Base-by-base conservation (phyloP, 2,329 filamentous ascomycete genomes). In the Alternaria viburni region DNA sequence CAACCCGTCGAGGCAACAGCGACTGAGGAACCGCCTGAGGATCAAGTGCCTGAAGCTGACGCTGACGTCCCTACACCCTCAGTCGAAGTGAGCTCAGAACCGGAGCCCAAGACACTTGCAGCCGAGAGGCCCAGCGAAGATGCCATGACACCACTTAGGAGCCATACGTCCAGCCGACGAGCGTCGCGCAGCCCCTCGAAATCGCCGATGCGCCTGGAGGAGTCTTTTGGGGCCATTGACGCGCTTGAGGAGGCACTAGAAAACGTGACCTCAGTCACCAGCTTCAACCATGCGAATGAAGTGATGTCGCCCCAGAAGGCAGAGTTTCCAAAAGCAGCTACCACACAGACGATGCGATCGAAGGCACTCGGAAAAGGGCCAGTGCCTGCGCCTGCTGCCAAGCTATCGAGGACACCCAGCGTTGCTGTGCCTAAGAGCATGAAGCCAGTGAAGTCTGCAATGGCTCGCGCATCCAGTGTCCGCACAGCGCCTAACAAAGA, bases 191-290 rank as follows among this genome's bases (percentile, higher is more conserved):
- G 68, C 45, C 69, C 70, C 1, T 69, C 73, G 12, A 76, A 69
- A 57, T 72, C 72, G 21, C 75, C 77, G 10, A 78, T 80, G 69
- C 75, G 75, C 8, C 71, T 80, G 26, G 82, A 85, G 65, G 81
- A 84, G 61, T 83, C 84, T 3, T 82, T 86, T 28, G 81, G 83
- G 57, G 85, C 83, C 5, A 78, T 86, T 36, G 85, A 87, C 67
- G 82, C 80, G 3, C 78, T 86, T 8, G 84, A 86, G 60, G 84
- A 87, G 58, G 84, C 82, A 8, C 78, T 86, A 3, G 84, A 86
- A 57, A 79, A 83, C 44, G 75, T 86, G 65, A 74, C 80, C 52
- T 75, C 74, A 3, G 73, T 84, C 23, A 78, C 79, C 6, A 65
- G 65, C 6, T 72, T 80, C 15, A 72, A 81, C 3, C 73, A 75